These are phyloP conservation scores for Nepenthes mirabilis DNA, from an alignment of 148 eudicot species.

Conservation along the genomic window DNA sequence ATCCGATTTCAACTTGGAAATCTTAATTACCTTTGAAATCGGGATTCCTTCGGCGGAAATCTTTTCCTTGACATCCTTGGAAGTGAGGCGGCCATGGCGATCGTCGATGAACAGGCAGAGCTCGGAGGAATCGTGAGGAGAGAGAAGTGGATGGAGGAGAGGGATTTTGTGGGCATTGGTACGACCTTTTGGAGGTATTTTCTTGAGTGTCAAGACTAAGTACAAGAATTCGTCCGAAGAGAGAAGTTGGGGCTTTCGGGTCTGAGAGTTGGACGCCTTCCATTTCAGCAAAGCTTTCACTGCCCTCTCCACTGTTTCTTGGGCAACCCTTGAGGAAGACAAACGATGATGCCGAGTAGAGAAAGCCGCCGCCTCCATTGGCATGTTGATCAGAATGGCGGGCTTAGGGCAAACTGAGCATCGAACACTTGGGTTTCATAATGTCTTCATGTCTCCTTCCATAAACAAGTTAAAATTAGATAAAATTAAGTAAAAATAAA, in stretches of 20 bases:
- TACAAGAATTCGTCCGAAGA: constrained; percentile 46
- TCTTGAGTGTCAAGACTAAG: constrained; percentile 55
- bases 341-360: no score
- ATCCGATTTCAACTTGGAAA: constrained; percentile 40
- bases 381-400: no score
- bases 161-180: constrained; percentile 44
- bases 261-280: not conserved
- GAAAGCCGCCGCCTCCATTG: no score
- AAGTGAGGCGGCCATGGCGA: constrained; percentile 13
- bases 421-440: no score
- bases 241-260: constrained; percentile 25
- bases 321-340: no score
- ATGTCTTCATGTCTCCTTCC: no score
- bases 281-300: no score
- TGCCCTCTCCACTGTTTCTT: no score
- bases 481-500: no score
- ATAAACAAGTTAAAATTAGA: no score
- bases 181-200: constrained; percentile 41
- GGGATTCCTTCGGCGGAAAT: constrained; percentile 22
- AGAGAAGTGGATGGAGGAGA: constrained; percentile 42
- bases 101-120: constrained; percentile 51
- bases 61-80: constrained; percentile 28
- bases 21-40: constrained; percentile 35
- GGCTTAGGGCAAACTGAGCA: no score
- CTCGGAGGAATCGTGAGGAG: constrained; percentile 13